Base-by-base conservation (phyloP, 352 stramenopile genomes). In the Globisporangium rhizosaccharum region DNA sequence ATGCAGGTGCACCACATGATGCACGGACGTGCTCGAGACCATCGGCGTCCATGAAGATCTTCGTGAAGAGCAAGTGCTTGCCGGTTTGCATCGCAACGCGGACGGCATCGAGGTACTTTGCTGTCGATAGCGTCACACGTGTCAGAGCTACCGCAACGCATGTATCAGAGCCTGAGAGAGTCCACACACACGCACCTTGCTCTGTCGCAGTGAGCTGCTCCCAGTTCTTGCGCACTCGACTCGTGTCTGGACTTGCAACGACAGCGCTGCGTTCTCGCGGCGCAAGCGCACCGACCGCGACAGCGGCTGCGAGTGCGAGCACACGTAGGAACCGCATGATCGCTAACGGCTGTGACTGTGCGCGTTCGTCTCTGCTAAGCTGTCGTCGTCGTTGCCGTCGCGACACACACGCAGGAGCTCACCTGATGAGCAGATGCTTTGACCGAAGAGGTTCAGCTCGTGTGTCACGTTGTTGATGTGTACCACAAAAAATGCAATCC, bases 1-100 rank as follows among this genome's bases (percentile, higher is more conserved):
- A 90, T 14, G 73, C 73, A 0, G 75, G 66, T 10, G 76, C 75
- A 20, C 79, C 75, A 25, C 80, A 88, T 2, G 71, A 84, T 36
- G 59, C 62, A 11, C 70, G 73, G 2, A 84, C 75, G 47, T 70
- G 62, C 4, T 70, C 48, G 28, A 83, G 57, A 54, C 70, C 68
- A 8, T 42, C 47, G 2, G 53, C 39, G 33, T 85, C 66, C 74
- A 84, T 82, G 59, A 84, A 84, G 14, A 87, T 58, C 39, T 81
- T 62, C 45, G 77, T 75, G 59, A 90, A 88, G 11, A 69, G 64
- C 52, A 82, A 60, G 59, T 88, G 76, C 3, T 71, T 59, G 39
- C 78, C 78, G 0, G 65, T 71, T 47, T 65, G 46, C 80, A 88
- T 90, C 20, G 75, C 72, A 52, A 75, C 62, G 53, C 70, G 56